Conservation (phyloP, 805 yeast species). For the Kazachstania martiniae region DNA sequence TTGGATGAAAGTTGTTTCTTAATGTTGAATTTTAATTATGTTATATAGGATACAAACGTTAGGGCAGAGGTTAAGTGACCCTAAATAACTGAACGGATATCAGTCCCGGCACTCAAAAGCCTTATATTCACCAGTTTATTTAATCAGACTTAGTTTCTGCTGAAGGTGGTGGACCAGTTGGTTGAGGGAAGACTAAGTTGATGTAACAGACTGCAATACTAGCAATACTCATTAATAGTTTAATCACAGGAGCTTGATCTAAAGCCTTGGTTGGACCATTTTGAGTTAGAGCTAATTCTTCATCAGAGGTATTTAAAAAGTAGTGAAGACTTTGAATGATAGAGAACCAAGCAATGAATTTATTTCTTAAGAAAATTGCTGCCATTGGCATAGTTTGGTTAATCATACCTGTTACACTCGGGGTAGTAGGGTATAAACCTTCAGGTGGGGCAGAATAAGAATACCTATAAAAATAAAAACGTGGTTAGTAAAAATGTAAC, state of each 20-base stretch:
- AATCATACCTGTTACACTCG: conserved; percentile 29
- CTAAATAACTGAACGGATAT: too few species aligned
- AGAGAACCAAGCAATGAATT: conserved; percentile 38
- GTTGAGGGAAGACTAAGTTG: conserved; percentile 37
- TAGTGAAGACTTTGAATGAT: conserved; percentile 38
- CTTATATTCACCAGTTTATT: not conserved
- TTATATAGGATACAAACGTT: not conserved
- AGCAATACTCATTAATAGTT: conserved; percentile 35
- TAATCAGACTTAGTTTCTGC: not conserved
- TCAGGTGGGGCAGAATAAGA: conserved; percentile 39
- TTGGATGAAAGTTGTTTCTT: too few species aligned
- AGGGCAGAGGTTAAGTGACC: too few species aligned
- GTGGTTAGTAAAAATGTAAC: conserved; percentile 12
- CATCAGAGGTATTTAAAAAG: conserved; percentile 18
- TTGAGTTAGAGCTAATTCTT: conserved; percentile 26
- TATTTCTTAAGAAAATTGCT: conserved; percentile 50
- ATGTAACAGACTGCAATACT: conserved; percentile 44
- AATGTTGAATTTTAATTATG: not conserved
- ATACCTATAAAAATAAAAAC: conserved; percentile 20
- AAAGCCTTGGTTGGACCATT: conserved; percentile 11
- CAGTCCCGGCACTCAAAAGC: too few species aligned
- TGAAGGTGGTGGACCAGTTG: not conserved
- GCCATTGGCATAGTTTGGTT: conserved; percentile 57
- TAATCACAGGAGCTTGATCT: conserved; percentile 35
- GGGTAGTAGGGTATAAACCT: conserved; percentile 34